A percentile compares a stretch with the other conserved stretches of the same genome.
phyloP scores from a whole-genome alignment of 2,329 filamentous ascomycete species.

The Ceratocystis cacaofunesta region DNA sequence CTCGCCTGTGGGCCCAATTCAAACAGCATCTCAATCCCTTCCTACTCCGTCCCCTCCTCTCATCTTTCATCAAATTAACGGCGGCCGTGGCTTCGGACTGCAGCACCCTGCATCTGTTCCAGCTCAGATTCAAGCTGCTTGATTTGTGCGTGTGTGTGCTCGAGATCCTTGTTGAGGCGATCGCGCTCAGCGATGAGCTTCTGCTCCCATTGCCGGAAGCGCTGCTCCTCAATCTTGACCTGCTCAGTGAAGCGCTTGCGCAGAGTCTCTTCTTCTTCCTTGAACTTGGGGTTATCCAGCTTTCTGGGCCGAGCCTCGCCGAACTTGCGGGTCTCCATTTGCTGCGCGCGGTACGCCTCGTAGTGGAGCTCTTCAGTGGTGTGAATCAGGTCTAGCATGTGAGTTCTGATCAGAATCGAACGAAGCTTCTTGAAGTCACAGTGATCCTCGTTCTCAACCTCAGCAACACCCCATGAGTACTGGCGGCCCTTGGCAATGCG shows the following conservation, averaged over 20 bases:
- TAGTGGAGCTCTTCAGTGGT: constrained; percentile 99
- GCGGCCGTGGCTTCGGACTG: constrained; percentile 82
- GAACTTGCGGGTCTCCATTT: constrained; percentile 99
- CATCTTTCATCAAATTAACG: constrained; percentile 41
- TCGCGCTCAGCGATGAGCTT: constrained; percentile 98
- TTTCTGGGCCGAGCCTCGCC: constrained; percentile 94
- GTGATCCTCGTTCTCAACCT: constrained; percentile 99
- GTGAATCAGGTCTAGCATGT: constrained; percentile 99
- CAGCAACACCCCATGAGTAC: constrained; percentile 97
- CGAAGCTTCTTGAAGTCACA: constrained; percentile 99
- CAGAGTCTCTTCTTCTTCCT: constrained; percentile 97
- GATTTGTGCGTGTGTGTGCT: constrained; percentile 90
- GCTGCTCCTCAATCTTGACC: constrained; percentile 99
- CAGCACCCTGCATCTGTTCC: constrained; percentile 79
- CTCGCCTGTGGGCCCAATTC: too few species aligned
- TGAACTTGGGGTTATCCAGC: constrained; percentile 99
- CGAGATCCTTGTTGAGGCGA: constrained; percentile 98
- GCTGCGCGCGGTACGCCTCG: constrained; percentile 95
- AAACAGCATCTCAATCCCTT: too few species aligned
- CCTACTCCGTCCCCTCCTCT: not conserved
- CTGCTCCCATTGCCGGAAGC: constrained; percentile 99
- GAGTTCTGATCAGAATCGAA: constrained; percentile 93
- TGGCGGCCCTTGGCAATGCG: constrained; percentile 98
- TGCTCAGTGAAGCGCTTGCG: constrained; percentile 99
- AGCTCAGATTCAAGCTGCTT: constrained; percentile 85